Evolutionary conservation across 768 basidiomycete genomes (phyloP).

Genomic region (Amanita phalloides): DNA sequence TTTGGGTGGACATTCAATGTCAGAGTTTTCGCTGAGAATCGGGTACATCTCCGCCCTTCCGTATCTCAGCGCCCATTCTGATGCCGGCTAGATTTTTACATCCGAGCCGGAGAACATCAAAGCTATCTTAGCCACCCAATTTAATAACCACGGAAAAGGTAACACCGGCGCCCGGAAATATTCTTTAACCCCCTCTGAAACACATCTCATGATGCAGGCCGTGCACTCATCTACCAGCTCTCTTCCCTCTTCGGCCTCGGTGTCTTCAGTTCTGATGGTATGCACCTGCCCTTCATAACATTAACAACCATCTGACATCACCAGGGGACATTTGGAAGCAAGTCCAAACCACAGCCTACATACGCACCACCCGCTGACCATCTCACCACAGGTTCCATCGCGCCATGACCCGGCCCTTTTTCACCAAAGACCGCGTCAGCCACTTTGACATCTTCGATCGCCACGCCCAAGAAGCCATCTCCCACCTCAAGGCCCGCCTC

Average conservation of each 20-base stretch:
- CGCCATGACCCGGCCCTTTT: slow-evolving; percentile 61
- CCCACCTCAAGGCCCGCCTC: slow-evolving; percentile 32
- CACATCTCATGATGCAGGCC: slow-evolving; percentile 9
- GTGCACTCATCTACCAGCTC: slow-evolving; percentile 15
- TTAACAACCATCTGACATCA: neutral
- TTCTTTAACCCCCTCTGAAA: neutral
- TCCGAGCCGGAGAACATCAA: slow-evolving; percentile 39
- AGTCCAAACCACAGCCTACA: slow-evolving; percentile 8
- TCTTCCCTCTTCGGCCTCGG: slow-evolving; percentile 38
- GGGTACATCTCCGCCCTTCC: slow-evolving; percentile 13
- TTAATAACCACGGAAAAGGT: slow-evolving; percentile 37
- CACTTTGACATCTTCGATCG: slow-evolving; percentile 55
- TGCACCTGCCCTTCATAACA: slow-evolving; percentile 3
- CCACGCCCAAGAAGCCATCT: slow-evolving; percentile 38
- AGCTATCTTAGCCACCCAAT: slow-evolving; percentile 38
- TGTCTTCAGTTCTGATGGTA: slow-evolving; percentile 52
- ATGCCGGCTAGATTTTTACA: slow-evolving; percentile 23
- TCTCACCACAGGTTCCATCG: slow-evolving; percentile 42
- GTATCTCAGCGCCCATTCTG: neutral
- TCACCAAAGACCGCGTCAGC: slow-evolving; percentile 46
- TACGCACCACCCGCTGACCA: neutral
- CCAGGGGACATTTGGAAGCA: slow-evolving; percentile 67
- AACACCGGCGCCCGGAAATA: neutral
- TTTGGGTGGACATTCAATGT: slow-evolving; percentile 23
- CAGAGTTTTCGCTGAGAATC: slow-evolving; percentile 18